Percentiles rank a stretch among this genome's conserved stretches.
These are phyloP conservation scores for Abrus precatorius DNA, from an alignment of 306 rosid genomes.

Conservation along the genomic window DNA sequence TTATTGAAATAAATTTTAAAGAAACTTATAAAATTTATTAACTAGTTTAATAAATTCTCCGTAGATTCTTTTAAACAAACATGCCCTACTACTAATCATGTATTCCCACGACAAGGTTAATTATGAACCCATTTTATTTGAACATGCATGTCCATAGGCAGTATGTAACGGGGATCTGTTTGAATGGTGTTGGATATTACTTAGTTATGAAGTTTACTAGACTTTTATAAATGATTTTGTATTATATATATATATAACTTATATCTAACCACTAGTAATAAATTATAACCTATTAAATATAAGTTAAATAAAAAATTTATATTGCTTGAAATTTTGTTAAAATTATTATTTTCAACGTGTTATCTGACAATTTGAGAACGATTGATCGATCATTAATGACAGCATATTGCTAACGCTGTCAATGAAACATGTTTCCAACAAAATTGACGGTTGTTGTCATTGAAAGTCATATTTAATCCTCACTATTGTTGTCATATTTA, in stretches of 20 bases:
- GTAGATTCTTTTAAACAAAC: too few relatives aligned
- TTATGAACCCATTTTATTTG: background rate
- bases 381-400: background rate
- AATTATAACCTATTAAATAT: too few relatives aligned
- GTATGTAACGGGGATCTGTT: background rate
- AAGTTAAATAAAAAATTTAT: too few relatives aligned
- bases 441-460: background rate
- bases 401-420: background rate
- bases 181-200: background rate
- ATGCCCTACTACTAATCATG: too few relatives aligned
- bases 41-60: too few relatives aligned
- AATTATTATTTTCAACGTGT: background rate
- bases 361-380: background rate
- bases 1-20: too few relatives aligned
- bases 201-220: slow-evolving; percentile 12
- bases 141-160: background rate
- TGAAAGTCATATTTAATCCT: background rate
- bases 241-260: background rate
- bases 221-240: background rate
- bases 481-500: too few relatives aligned
- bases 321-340: background rate
- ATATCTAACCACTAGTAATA: too few relatives aligned
- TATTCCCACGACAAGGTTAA: background rate
- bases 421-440: background rate
- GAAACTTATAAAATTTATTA: too few relatives aligned